phyloP scores from a whole-genome alignment of 139 green algal genomes.

The Chlamydomonas sphaeroides region DNA sequence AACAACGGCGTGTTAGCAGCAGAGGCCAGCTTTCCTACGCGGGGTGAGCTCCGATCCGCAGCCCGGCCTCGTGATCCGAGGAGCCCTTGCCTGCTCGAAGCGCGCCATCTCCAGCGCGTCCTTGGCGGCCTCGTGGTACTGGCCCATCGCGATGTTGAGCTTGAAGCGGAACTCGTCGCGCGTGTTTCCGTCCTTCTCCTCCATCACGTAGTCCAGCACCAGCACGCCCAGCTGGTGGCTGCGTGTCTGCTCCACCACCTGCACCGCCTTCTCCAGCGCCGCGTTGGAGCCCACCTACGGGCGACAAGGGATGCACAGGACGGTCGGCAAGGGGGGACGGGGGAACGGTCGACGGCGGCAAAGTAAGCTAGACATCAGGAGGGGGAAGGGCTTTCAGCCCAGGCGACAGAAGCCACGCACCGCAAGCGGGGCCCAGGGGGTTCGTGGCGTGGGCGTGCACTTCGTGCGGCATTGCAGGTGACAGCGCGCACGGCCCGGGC shows the following conservation, averaged over 20 bases:
- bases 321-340: too few relatives aligned
- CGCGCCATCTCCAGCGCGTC: constrained; percentile 65
- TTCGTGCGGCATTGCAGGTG: too few relatives aligned
- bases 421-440: too few relatives aligned
- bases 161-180: constrained; percentile 67
- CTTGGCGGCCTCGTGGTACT: constrained; percentile 70
- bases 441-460: too few relatives aligned
- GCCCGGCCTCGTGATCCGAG: too few relatives aligned
- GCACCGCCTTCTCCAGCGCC: constrained; percentile 74
- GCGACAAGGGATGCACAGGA: background rate
- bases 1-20: too few relatives aligned
- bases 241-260: constrained; percentile 66
- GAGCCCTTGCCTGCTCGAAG: constrained; percentile 65
- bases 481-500: too few relatives aligned
- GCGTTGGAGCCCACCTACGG: constrained; percentile 55
- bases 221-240: constrained; percentile 58
- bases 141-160: constrained; percentile 81
- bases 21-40: too few relatives aligned
- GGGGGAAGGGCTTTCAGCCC: too few relatives aligned
- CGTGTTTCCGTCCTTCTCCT: constrained; percentile 53
- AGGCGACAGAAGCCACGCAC: too few relatives aligned
- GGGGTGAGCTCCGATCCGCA: too few relatives aligned
- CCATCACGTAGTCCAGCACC: constrained; percentile 69
- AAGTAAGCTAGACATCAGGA: background rate
- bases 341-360: background rate